These are phyloP conservation scores for Fraxinus baroniana DNA, from an alignment of 305 asterid genomes.

Conservation along the genomic window DNA sequence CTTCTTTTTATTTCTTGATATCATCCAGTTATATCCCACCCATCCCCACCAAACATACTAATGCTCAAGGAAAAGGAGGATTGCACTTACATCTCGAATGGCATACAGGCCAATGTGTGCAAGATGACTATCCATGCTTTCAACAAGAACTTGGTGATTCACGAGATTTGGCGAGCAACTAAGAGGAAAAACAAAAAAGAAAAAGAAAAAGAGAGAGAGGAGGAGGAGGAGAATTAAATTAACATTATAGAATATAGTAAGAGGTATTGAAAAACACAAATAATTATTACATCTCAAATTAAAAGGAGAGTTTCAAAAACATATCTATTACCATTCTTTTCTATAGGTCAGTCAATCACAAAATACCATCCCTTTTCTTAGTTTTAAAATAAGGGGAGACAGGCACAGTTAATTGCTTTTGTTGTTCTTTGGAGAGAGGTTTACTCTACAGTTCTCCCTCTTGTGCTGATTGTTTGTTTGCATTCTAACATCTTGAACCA, in stretches of 20 bases:
- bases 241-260: slow-evolving; percentile 11
- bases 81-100: slow-evolving; percentile 75
- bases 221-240: slow-evolving; percentile 6
- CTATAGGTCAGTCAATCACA: not conserved
- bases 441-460: not conserved
- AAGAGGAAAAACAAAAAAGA: not conserved
- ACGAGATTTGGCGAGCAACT: slow-evolving; percentile 93
- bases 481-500: not conserved
- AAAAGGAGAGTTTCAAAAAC: not conserved
- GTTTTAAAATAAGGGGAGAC: not conserved
- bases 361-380: not conserved
- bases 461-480: not conserved
- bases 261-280: slow-evolving; percentile 5
- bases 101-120: slow-evolving; percentile 90
- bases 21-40: not conserved
- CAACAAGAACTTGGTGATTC: slow-evolving; percentile 94
- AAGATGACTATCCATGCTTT: slow-evolving; percentile 88
- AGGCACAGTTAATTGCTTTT: not conserved
- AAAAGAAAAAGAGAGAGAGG: too few relatives aligned
- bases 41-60: not conserved
- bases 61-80: not conserved
- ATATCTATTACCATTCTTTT: not conserved
- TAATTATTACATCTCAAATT: not conserved
- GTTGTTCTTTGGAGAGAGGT: not conserved
- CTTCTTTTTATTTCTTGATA: not conserved